These are phyloP conservation scores for Globisporangium parvum DNA, from an alignment of 352 stramenopile genomes.

Conservation along the genomic window DNA sequence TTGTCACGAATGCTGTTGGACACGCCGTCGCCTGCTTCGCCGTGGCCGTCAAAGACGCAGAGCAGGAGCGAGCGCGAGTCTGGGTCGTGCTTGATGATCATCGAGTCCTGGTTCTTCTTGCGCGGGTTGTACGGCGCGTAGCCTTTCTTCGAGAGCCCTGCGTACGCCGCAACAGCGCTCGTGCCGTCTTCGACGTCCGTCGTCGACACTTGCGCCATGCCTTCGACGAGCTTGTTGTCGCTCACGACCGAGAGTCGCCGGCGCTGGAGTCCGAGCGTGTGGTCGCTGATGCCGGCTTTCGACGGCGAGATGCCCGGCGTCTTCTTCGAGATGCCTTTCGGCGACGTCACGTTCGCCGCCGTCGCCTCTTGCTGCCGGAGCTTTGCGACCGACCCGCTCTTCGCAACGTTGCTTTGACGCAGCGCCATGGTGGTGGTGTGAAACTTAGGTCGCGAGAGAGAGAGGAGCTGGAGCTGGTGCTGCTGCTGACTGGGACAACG, in stretches of 20 bases:
- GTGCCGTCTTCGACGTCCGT: conserved; percentile 57
- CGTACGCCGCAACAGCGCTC: conserved; percentile 54
- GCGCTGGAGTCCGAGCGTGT: conserved; percentile 56
- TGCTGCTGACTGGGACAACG: too few relatives aligned
- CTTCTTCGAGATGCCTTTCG: conserved; percentile 77
- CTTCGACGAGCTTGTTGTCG: conserved; percentile 81
- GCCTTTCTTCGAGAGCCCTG: conserved; percentile 71
- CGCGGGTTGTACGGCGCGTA: conserved; percentile 92
- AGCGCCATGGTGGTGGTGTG: conserved; percentile 52
- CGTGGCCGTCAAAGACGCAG: conserved; percentile 95
- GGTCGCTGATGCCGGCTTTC: conserved; percentile 32
- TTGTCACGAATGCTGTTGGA: conserved; percentile 87
- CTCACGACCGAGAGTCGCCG: conserved; percentile 67
- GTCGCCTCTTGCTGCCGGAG: conserved; percentile 54
- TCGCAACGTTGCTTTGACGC: conserved; percentile 25
- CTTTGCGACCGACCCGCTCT: conserved; percentile 47
- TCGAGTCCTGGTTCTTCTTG: conserved; percentile 97
- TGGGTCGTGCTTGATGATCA: conserved; percentile 93
- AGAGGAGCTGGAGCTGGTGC: too few relatives aligned
- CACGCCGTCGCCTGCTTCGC: conserved; percentile 93
- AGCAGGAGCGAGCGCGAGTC: conserved; percentile 91
- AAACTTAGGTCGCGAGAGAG: too few relatives aligned
- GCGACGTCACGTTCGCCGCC: conserved; percentile 65
- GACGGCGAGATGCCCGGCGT: conserved; percentile 39
- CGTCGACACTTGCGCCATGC: conserved; percentile 25